Evolutionary conservation across 768 basidiomycete genomes (phyloP), one percentile per base, ranked within the genome.

Genomic region (Lactarius evosmus): DNA sequence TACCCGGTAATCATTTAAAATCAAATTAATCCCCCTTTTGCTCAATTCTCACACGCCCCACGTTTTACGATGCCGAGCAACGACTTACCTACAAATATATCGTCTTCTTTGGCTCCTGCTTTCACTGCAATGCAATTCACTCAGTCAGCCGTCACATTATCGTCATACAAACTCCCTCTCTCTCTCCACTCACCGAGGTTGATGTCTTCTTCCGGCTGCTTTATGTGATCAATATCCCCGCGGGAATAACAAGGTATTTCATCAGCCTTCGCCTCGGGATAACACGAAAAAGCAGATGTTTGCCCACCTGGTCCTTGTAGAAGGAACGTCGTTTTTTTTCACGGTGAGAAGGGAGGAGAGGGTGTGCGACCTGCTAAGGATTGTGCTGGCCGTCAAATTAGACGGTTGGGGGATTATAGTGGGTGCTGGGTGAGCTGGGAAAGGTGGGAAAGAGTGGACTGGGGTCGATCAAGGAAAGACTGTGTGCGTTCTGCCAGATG

Each of bases 21-120:
- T 60, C 53, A 53, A 65, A 65, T 65, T 60, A 60, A 22, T 25
- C 52, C 65, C 58, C 25, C 22, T 67, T 33, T 44, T 27, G 51
- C 41, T 49, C 22, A 55, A 52, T 17, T 62, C 72, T 78, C 76
- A 69, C 76, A 77, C 76, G 76, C 71, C 71, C 77, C 76, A 77
- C 77, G 76, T 77, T 78, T 76, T 71, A 69, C 77, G 70, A 67
- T 63, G 76, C 71, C 70, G 56, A 75, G 60, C 63, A 68, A 74
- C 30, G 32, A 52, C 63, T 65, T 56, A 61, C 59, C 59, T 72
- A 40, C 40, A 27, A 38, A n/a, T 62, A 44, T 38, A 27, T 52
- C 41, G 27, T 25, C 49, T 29, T 56, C 29, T 49, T 64, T 46
- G 11, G 50, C 33, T 60, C 53, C 54, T 55, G 34, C 52, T 60